Evolutionary conservation across 352 stramenopile species (phyloP).

Genomic region (Pythium aphanidermatum): DNA sequence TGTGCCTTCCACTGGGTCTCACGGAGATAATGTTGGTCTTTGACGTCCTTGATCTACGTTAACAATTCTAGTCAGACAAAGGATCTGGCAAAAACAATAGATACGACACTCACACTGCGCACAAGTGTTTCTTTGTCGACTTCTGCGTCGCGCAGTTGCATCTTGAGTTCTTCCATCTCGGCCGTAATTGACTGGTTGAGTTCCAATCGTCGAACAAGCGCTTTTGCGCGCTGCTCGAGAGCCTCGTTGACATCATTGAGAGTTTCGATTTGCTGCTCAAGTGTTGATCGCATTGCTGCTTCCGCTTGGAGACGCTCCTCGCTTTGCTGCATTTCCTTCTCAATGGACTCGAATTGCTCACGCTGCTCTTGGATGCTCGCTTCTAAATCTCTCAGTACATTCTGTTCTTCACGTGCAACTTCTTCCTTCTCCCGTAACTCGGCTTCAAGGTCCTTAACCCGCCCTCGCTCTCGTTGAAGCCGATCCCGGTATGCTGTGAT

Average conservation of each 20-base stretch:
- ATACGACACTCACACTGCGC: background rate
- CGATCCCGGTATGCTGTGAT: conserved; percentile 36
- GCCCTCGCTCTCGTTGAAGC: conserved; percentile 42
- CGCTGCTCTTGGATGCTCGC: conserved; percentile 48
- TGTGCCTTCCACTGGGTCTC: conserved; percentile 60
- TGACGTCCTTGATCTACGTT: conserved; percentile 60
- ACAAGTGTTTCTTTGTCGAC: conserved; percentile 70
- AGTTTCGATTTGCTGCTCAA: conserved; percentile 63
- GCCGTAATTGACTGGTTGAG: conserved; percentile 34
- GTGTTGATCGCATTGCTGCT: conserved; percentile 34
- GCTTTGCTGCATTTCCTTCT: conserved; percentile 43
- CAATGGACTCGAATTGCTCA: conserved; percentile 42
- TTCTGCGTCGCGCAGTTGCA: conserved; percentile 50
- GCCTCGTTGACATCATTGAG: conserved; percentile 72
- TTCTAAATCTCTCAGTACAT: conserved; percentile 40
- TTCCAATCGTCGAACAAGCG: conserved; percentile 60
- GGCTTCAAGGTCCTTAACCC: conserved; percentile 50
- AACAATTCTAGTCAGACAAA: background rate
- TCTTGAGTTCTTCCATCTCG: conserved; percentile 59
- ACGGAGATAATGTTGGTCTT: conserved; percentile 50
- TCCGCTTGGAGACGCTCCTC: conserved; percentile 50
- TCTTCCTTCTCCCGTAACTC: conserved; percentile 40
- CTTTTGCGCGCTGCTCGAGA: conserved; percentile 61
- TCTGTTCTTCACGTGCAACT: conserved; percentile 22
- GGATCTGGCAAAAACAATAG: background rate